Evolutionary conservation across 495 filamentous ascomycete species (phyloP).

Genomic region (Amniculicola lignicola): DNA sequence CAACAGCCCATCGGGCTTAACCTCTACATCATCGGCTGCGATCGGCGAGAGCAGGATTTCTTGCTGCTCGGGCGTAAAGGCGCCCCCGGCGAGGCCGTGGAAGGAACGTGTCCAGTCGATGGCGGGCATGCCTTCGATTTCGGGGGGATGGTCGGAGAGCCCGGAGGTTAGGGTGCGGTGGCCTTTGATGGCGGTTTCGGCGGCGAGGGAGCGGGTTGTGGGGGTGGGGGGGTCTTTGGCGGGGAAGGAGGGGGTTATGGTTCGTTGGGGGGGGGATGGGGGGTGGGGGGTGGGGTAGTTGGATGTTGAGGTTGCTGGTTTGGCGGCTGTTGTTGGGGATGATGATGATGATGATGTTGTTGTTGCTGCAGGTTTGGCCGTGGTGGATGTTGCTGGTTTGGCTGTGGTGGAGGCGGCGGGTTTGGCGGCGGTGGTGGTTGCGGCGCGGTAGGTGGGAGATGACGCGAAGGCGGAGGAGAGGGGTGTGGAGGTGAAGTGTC

Average conservation of each 20-base stretch:
- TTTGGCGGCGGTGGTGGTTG: slow-evolving; percentile 10
- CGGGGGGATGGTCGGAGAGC: slow-evolving; percentile 52
- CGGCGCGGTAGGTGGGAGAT: slow-evolving; percentile 34
- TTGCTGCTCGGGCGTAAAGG: slow-evolving; percentile 74
- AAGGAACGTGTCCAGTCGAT: slow-evolving; percentile 94
- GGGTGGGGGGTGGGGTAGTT: too few species aligned
- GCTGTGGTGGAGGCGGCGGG: background rate
- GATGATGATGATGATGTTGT: background rate
- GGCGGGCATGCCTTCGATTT: slow-evolving; percentile 48
- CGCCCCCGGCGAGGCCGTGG: slow-evolving; percentile 73
- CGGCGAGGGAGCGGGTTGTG: slow-evolving; percentile 22
- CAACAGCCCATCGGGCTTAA: slow-evolving; percentile 94
- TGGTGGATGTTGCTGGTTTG: slow-evolving; percentile 2
- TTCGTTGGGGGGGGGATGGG: too few species aligned
- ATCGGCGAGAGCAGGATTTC: slow-evolving; percentile 67
- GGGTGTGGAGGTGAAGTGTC: background rate
- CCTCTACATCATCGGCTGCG: slow-evolving; percentile 75
- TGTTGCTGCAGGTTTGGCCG: slow-evolving; percentile 2
- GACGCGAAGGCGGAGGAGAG: slow-evolving; percentile 23
- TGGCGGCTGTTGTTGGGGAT: background rate
- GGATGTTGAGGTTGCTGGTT: background rate
- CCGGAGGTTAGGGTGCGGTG: slow-evolving; percentile 50
- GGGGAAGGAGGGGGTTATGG: slow-evolving; percentile 18
- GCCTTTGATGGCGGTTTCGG: slow-evolving; percentile 16
- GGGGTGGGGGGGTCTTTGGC: slow-evolving; percentile 24